Base-by-base conservation (phyloP, 1,284 basidiomycete genomes). In the Peniophora sp. region DNA sequence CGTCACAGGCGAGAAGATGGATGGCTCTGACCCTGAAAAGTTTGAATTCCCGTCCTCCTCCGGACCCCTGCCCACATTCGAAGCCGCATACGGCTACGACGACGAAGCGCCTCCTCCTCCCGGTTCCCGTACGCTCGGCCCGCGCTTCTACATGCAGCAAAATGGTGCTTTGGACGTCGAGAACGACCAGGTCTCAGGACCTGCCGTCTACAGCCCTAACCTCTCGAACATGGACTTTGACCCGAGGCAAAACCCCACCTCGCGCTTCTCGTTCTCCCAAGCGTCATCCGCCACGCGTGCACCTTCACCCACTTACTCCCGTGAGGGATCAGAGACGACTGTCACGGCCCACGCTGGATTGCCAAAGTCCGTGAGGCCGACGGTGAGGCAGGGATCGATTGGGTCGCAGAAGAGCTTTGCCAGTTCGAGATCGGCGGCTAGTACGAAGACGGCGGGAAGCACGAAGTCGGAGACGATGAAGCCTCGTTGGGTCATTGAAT, bases 11-110 rank as follows among this genome's bases (percentile, higher is more conserved):
- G 63, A 59, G 48, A 60, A 63, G 52, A 47, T 38, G n/a, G 55
- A 23, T 2, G 10, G 65, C 45, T 59, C 66, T 23, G 72, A 79
- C 52, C 59, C 68, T 1, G 84, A 88, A 65, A 88, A 88, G 64
- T 71, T 83, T 52, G 70, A 72, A n/a, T 86, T 86, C 66, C 81
- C 83, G 1, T 72, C 77, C 2, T 70, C 65, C 51, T 72, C 74
- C 44, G 65, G 69, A 46, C 71, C 73, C 11, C 63, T 82, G 52
- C 79, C 80, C 2, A 81, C 80, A 2, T 83, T 72, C 63, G 72
- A 75, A 24, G 72, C 69, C 39, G 65, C 74, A 16, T 79, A 78
- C 59, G 73, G 71, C 12, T 62, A 67, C 52, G 69, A 66, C 48
- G 55, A 63, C 36, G 67, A 72, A 46, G 61, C 67, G 38, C 65